These are phyloP conservation scores for Ramichloridium luteum DNA, from an alignment of 2,329 filamentous ascomycete genomes.

Conservation along the genomic window DNA sequence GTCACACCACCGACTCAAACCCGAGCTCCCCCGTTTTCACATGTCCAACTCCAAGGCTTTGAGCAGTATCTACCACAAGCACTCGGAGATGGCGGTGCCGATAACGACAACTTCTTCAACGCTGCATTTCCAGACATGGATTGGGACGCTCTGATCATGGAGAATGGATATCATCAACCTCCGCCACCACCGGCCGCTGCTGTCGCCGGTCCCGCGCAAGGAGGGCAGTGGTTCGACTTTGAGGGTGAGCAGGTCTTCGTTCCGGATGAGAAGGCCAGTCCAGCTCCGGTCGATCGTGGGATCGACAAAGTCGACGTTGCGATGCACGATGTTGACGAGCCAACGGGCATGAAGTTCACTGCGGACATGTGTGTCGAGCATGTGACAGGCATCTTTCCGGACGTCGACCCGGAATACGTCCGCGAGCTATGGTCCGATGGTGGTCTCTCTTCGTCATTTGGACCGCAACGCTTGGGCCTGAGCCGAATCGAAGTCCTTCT, in stretches of 20 bases:
- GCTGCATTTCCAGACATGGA: no score
- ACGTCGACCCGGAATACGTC: conserved; percentile 23
- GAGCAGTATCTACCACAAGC: no score
- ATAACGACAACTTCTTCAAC: no score
- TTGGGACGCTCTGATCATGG: no score
- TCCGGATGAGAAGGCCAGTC: conserved; percentile 13
- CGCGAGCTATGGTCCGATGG: conserved; percentile 13
- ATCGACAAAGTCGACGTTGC: conserved; percentile 1
- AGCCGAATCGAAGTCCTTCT: conserved; percentile 20
- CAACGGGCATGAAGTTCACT: conserved; percentile 9
- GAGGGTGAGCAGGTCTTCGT: conserved; percentile 18
- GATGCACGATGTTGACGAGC: conserved; percentile 1
- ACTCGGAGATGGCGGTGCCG: no score
- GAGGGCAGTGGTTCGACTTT: conserved; percentile 9
- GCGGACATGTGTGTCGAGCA: conserved; percentile 17
- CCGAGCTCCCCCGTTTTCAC: no score
- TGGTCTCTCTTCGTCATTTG: conserved; percentile 6
- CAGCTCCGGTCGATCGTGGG: not conserved
- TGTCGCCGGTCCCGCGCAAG: no score
- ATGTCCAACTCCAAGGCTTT: no score
- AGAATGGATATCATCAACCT: no score
- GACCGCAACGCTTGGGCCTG: conserved; percentile 12
- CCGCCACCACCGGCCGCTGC: no score
- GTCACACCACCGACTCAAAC: no score
- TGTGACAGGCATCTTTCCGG: conserved; percentile 24